Conservation (phyloP, 495 filamentous ascomycete species). For the Geoglossum glabrum region DNA sequence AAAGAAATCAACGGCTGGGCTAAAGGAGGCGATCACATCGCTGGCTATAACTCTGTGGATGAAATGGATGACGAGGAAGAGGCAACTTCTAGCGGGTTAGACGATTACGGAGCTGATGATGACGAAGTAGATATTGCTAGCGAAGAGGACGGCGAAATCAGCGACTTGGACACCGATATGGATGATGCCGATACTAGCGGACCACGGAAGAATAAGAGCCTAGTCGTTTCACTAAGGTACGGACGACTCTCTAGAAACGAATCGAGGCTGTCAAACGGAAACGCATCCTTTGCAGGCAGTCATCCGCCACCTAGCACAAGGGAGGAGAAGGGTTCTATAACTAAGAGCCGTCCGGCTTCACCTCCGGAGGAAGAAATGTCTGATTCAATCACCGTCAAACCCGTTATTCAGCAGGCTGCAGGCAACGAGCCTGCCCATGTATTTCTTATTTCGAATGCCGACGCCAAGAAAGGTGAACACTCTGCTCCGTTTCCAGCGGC, state of each 20-base stretch:
- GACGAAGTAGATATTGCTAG: conserved; percentile 33
- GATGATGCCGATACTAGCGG: conserved; percentile 13
- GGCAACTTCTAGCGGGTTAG: conserved; percentile 32
- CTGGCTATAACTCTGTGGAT: conserved; percentile 32
- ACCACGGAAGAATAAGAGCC: conserved; percentile 19
- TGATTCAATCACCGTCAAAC: neutral
- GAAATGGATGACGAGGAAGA: conserved; percentile 48
- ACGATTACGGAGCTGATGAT: conserved; percentile 35
- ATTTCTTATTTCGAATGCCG: neutral
- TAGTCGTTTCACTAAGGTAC: conserved; percentile 44
- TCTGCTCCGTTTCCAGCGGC: neutral
- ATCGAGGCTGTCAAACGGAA: neutral
- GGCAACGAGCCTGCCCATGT: neutral
- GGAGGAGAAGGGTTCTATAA: neutral
- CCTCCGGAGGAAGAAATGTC: neutral
- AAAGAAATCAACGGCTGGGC: conserved; percentile 20
- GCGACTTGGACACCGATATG: conserved; percentile 14
- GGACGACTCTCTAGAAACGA: neutral
- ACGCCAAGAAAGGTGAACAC: neutral
- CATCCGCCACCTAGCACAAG: neutral
- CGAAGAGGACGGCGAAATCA: conserved; percentile 25
- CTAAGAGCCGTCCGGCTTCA: neutral
- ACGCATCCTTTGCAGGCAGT: neutral
- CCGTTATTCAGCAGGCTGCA: neutral
- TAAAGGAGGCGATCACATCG: conserved; percentile 21